Evolutionary conservation across 1,139 yeast genomes (phyloP).

Genomic region (Neolecta irregularis): DNA sequence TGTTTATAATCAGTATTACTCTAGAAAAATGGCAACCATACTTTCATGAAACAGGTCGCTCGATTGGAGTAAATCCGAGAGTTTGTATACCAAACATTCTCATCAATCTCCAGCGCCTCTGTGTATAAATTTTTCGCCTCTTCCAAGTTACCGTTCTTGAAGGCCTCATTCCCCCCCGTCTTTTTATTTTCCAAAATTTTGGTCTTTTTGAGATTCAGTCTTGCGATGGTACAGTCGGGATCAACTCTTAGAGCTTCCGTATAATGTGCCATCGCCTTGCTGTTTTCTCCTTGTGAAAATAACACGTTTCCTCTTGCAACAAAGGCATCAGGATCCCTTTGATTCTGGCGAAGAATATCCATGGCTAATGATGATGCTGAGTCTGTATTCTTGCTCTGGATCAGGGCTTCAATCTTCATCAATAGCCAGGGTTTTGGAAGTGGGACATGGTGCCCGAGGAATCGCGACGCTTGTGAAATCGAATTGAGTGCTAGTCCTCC

Average conservation of each 20-base stretch:
- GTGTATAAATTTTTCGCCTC: conserved; percentile 50
- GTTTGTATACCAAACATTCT: conserved; percentile 26
- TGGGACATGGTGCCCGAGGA: conserved; percentile 24
- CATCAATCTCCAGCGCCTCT: conserved; percentile 44
- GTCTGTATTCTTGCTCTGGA: conserved; percentile 23
- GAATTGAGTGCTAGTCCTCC: conserved; percentile 24
- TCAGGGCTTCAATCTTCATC: conserved; percentile 22
- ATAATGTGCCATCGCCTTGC: conserved; percentile 27
- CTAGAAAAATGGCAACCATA: too few relatives aligned
- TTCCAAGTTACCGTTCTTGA: conserved; percentile 36
- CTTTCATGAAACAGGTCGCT: conserved; percentile 59
- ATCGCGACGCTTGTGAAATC: conserved; percentile 26
- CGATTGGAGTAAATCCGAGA: conserved; percentile 63
- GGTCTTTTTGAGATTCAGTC: conserved; percentile 22
- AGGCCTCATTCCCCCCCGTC: conserved; percentile 51
- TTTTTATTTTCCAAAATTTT: conserved; percentile 28
- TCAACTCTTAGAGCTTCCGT: conserved; percentile 29
- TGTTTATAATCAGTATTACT: too few relatives aligned
- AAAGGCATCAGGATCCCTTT: conserved; percentile 27
- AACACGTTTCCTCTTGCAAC: conserved; percentile 26
- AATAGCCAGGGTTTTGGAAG: conserved; percentile 26
- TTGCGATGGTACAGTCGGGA: conserved; percentile 27
- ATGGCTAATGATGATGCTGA: conserved; percentile 27
- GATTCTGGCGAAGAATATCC: conserved; percentile 24
- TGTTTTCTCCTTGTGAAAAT: conserved; percentile 27